Percentiles rank a stretch among this genome's conserved stretches.
These are phyloP conservation scores for Candida ficus DNA, from an alignment of 805 yeast species.

Conservation along the genomic window DNA sequence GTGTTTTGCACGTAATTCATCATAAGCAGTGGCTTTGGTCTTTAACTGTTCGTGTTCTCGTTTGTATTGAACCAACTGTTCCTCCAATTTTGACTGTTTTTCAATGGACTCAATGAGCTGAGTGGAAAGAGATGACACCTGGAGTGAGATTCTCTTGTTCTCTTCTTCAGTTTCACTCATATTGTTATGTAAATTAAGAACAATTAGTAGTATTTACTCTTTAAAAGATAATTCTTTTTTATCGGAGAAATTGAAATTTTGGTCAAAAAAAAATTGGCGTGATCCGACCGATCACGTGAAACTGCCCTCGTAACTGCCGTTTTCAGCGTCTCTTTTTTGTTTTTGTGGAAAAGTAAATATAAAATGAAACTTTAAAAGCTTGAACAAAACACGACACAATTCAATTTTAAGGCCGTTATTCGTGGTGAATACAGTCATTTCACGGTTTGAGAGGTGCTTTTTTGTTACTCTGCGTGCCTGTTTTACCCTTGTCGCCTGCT, in stretches of 20 bases:
- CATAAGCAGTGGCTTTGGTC: conserved; percentile 17
- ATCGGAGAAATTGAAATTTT: background rate
- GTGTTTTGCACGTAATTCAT: conserved; percentile 23
- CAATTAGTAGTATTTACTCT: background rate
- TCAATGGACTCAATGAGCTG: conserved; percentile 56
- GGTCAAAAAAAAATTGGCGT: too few relatives aligned
- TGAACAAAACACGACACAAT: too few relatives aligned
- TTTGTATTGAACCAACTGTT: conserved; percentile 35
- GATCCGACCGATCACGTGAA: background rate
- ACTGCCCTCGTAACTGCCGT: too few relatives aligned
- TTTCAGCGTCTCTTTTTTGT: too few relatives aligned
- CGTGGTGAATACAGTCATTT: too few relatives aligned
- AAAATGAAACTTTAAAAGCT: too few relatives aligned
- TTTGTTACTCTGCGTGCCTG: too few relatives aligned
- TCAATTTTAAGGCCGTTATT: too few relatives aligned
- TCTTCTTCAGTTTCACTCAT: conserved; percentile 33
- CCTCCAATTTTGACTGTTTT: conserved; percentile 52
- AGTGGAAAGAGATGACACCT: conserved; percentile 53
- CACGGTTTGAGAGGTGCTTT: too few relatives aligned
- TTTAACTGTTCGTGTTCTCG: conserved; percentile 30
- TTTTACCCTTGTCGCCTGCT: too few relatives aligned
- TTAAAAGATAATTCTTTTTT: background rate
- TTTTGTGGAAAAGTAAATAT: too few relatives aligned
- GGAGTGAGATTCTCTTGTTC: conserved; percentile 42
- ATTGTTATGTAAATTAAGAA: background rate